Percentiles rank a stretch among this genome's conserved stretches.
Conservation (phyloP, 371 early-diverging fungal genomes). For the Syncephalastrum racemosum region DNA sequence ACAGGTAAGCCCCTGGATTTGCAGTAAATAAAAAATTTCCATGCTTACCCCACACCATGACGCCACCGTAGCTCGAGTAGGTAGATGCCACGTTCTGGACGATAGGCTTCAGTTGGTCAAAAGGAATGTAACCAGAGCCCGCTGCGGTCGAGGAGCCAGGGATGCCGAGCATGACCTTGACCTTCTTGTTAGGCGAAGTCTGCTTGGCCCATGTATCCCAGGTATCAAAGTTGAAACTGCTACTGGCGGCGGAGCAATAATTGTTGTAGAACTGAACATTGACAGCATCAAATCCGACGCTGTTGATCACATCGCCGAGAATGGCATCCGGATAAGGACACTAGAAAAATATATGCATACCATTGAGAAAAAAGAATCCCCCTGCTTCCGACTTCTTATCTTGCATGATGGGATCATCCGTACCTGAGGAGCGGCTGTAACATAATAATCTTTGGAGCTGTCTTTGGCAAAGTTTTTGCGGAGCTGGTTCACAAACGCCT, state of each 20-base stretch:
- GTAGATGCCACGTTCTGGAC: slow-evolving; percentile 32
- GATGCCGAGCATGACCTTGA: slow-evolving; percentile 60
- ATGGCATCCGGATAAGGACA: slow-evolving; percentile 71
- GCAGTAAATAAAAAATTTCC: neutral
- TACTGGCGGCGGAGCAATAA: slow-evolving; percentile 53
- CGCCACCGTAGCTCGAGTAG: slow-evolving; percentile 64
- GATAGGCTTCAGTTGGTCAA: slow-evolving; percentile 32
- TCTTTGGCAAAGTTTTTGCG: slow-evolving; percentile 45
- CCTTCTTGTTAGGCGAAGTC: slow-evolving; percentile 57
- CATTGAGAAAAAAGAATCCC: too few relatives aligned
- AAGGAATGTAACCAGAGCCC: slow-evolving; percentile 57
- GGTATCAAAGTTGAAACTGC: slow-evolving; percentile 64
- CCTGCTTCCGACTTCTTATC: neutral
- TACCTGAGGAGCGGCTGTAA: slow-evolving; percentile 70
- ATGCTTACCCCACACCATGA: slow-evolving; percentile 61
- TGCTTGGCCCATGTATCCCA: slow-evolving; percentile 62
- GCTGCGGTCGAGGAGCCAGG: slow-evolving; percentile 65
- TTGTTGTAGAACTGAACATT: slow-evolving; percentile 79
- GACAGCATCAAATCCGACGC: slow-evolving; percentile 57
- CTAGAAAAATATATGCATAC: slow-evolving; percentile 2
- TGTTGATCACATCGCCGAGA: slow-evolving; percentile 42
- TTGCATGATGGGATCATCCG: neutral
- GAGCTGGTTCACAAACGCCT: slow-evolving; percentile 49
- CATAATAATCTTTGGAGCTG: slow-evolving; percentile 43
- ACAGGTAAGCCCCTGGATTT: neutral